These are phyloP conservation scores for Bassia scoparia DNA, from an alignment of 148 eudicot species.

Conservation along the genomic window DNA sequence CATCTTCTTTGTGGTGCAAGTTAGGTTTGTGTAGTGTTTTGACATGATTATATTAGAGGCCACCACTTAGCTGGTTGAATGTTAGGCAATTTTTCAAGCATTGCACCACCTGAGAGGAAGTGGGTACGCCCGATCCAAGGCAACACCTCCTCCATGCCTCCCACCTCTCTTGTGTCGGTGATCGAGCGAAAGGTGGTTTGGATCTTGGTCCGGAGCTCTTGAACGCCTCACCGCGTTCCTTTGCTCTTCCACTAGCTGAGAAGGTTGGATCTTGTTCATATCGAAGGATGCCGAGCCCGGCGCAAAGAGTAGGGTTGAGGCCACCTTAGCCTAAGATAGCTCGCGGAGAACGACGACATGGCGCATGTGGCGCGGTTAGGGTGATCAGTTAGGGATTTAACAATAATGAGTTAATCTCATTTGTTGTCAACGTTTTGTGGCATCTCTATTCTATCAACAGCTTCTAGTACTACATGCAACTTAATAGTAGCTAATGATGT, in stretches of 20 bases:
- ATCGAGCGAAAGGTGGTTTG: conserved; percentile 28
- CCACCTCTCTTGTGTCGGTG: conserved; percentile 25
- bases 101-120: conserved; percentile 56
- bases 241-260: conserved; percentile 67
- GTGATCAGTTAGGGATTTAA: conserved; percentile 59
- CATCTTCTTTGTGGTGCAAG: background rate
- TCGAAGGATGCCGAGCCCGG: conserved; percentile 45
- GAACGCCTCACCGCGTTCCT: conserved; percentile 48
- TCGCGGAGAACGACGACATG: conserved; percentile 21
- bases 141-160: conserved; percentile 42
- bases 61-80: conserved; percentile 55
- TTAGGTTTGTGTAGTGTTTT: background rate
- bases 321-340: conserved; percentile 31
- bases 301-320: conserved; percentile 45
- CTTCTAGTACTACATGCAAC: conserved; percentile 44
- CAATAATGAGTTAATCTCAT: conserved; percentile 45
- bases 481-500: conserved; percentile 1
- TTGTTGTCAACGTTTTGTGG: conserved; percentile 55
- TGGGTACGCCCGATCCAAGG: conserved; percentile 57
- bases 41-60: conserved; percentile 23
- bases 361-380: conserved; percentile 58
- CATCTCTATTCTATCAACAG: conserved; percentile 68
- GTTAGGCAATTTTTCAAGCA: conserved; percentile 61
- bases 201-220: conserved; percentile 34
- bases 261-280: conserved; percentile 70